Conservation (phyloP, 257 asterid genomes). For the Primulina eburnea region DNA sequence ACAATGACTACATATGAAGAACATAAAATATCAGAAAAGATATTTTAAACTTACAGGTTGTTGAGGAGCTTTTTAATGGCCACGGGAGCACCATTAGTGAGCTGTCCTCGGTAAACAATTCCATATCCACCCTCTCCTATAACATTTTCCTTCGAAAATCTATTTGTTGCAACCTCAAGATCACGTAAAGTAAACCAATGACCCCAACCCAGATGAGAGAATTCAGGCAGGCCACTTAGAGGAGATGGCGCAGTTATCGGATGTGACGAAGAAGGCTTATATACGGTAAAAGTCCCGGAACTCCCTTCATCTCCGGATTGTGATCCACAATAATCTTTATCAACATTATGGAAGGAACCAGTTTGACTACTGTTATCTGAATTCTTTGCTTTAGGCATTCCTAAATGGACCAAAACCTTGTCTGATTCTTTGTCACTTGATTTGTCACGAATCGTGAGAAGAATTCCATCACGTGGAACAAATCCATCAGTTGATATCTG, state of each 20-base stretch:
- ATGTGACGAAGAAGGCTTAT: constrained; percentile 55
- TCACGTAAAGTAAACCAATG: constrained; percentile 94
- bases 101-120: constrained; percentile 74
- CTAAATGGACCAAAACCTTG: constrained; percentile 69
- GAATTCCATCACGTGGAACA: constrained; percentile 68
- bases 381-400: constrained; percentile 51
- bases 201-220: constrained; percentile 98
- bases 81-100: constrained; percentile 76
- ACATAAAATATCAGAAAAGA: constrained; percentile 16
- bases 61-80: constrained; percentile 94
- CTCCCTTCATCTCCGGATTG: constrained; percentile 88
- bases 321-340: constrained; percentile 64
- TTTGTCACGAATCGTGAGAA: constrained; percentile 77
- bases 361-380: constrained; percentile 59
- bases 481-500: constrained; percentile 62
- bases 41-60: constrained; percentile 64
- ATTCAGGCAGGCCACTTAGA: constrained; percentile 82
- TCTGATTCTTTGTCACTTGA: constrained; percentile 72
- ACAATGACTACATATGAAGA: background rate
- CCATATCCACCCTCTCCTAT: constrained; percentile 99
- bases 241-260: constrained; percentile 84
- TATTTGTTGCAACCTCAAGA: constrained; percentile 75
- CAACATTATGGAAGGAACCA: constrained; percentile 63
- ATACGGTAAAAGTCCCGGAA: constrained; percentile 50
- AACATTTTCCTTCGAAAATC: constrained; percentile 81